Conservation (phyloP, 1,284 basidiomycete genomes). For the Heterobasidion annosum region DNA sequence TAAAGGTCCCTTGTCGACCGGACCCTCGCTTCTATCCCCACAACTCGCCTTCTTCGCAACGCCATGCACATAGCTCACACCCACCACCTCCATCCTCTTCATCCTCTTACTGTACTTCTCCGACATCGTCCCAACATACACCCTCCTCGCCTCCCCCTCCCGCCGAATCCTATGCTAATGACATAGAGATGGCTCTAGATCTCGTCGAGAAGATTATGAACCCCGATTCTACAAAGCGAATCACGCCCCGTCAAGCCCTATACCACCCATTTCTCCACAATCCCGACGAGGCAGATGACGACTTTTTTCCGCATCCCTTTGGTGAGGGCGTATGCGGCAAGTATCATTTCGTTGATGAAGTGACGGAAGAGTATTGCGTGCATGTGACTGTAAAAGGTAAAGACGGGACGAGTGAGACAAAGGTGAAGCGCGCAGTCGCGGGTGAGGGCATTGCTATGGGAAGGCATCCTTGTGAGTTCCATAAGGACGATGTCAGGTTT, state of each 20-base stretch:
- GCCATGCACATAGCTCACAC: not conserved
- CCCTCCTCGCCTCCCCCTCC: conserved; percentile 15
- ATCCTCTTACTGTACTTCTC: conserved; percentile 17
- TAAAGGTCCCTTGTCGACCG: conserved; percentile 48
- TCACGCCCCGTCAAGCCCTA: conserved; percentile 70
- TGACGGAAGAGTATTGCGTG: conserved; percentile 46
- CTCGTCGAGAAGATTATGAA: conserved; percentile 66
- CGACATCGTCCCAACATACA: conserved; percentile 14
- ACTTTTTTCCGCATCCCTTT: conserved; percentile 56
- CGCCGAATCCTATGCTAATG: conserved; percentile 34
- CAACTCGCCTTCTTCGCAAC: conserved; percentile 9
- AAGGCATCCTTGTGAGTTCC: conserved; percentile 59
- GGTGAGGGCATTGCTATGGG: conserved; percentile 70
- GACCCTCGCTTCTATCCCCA: conserved; percentile 50
- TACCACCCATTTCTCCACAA: conserved; percentile 66
- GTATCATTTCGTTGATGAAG: conserved; percentile 47
- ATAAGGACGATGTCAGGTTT: conserved; percentile 20
- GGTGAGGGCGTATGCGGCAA: conserved; percentile 55
- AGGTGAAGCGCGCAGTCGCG: conserved; percentile 35
- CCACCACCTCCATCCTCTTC: conserved; percentile 24
- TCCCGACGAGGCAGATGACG: conserved; percentile 40
- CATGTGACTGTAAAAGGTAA: conserved; percentile 7
- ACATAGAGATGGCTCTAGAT: conserved; percentile 63
- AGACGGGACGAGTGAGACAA: conserved; percentile 17
- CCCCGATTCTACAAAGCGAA: conserved; percentile 66